Percentiles rank a stretch among this genome's conserved stretches.
These are phyloP conservation scores for Coemansia sp. DNA, from an alignment of 192 early-diverging fungal genomes.

Conservation along the genomic window DNA sequence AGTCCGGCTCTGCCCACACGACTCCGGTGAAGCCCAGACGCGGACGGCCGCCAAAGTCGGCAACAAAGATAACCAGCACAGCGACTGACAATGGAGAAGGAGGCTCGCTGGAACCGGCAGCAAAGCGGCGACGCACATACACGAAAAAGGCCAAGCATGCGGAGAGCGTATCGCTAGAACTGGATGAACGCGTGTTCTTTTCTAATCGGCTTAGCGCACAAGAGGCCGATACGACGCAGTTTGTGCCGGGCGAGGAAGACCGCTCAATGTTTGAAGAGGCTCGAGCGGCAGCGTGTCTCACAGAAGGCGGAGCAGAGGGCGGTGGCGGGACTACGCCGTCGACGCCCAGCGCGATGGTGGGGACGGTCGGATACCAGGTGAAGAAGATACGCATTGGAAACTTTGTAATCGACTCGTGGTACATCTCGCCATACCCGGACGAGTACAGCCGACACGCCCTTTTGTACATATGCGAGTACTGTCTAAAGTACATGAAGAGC, in stretches of 20 bases:
- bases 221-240: conserved; percentile 60
- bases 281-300: conserved; percentile 42
- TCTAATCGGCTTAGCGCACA: conserved; percentile 50
- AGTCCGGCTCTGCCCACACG: background rate
- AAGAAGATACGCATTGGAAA: conserved; percentile 77
- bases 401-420: conserved; percentile 93
- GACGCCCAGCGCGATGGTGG: conserved; percentile 19
- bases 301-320: conserved; percentile 5
- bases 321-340: conserved; percentile 22
- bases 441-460: conserved; percentile 85
- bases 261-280: conserved; percentile 60
- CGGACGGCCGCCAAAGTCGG: conserved; percentile 12
- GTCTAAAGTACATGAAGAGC: conserved; percentile 98
- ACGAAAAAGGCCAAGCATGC: conserved; percentile 15
- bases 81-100: background rate
- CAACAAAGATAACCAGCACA: background rate
- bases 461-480: conserved; percentile 95
- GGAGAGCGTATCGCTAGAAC: background rate
- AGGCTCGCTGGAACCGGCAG: background rate
- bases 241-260: conserved; percentile 59
- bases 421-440: conserved; percentile 93
- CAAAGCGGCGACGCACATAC: conserved; percentile 39
- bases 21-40: conserved; percentile 10
- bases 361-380: conserved; percentile 41
- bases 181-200: conserved; percentile 37